phyloP scores from a whole-genome alignment of 305 asterid genomes.

The Solanum hybrid region DNA sequence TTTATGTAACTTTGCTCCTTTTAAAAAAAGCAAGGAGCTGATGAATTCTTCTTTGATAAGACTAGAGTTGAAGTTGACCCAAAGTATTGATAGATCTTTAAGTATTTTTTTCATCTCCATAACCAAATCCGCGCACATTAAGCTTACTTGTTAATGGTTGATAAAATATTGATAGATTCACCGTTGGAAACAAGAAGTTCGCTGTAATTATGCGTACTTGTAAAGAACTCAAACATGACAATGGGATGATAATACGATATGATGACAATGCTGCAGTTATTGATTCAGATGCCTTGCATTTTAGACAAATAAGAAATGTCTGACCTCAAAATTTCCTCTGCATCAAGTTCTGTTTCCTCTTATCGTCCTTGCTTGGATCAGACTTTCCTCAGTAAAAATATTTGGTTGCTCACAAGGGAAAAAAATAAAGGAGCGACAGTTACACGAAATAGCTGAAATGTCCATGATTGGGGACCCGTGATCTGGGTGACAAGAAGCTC shows the following conservation, averaged over 20 bases:
- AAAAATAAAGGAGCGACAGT: not conserved
- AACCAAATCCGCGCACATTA: not conserved
- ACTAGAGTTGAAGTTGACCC: not conserved
- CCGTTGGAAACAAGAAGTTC: not conserved
- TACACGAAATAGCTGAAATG: not conserved
- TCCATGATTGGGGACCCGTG: not conserved
- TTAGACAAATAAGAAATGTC: not conserved
- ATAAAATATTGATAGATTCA: not conserved
- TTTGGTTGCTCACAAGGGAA: not conserved
- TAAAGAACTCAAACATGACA: not conserved
- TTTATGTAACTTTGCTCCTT: not conserved
- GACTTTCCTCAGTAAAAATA: not conserved
- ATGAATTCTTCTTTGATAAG: not conserved
- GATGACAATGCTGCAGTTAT: not conserved
- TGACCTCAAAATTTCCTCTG: not conserved
- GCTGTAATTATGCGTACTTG: not conserved
- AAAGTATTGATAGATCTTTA: not conserved
- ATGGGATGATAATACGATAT: not conserved
- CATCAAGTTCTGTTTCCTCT: not conserved
- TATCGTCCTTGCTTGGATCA: not conserved
- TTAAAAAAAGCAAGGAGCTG: not conserved
- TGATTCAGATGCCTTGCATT: not conserved
- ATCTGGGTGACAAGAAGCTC: not conserved
- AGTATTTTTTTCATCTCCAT: not conserved
- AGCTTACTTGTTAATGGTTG: not conserved